Evolutionary conservation across 352 stramenopile species (phyloP), one percentile per base, ranked within the genome.

Genomic region (Phytopythium delawarense): DNA sequence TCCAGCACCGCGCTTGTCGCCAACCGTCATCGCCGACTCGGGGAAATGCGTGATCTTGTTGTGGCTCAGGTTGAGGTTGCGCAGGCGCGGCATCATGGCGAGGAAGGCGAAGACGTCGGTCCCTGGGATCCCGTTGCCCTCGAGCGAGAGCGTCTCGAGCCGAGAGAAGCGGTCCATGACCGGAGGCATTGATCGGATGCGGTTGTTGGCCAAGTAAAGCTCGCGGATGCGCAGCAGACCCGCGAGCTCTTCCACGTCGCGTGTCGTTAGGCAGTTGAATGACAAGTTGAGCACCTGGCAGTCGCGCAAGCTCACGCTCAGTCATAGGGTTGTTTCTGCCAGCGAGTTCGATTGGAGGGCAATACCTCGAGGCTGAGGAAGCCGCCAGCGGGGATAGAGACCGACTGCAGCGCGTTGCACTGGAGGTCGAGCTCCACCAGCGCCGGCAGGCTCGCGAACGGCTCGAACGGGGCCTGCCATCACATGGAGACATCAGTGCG

Each of bases 21-120:
- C 69, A 9, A 87, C 60, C 0, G 58, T 80, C 61, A 93, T 63
- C 1, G 76, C 82, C 25, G 76, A 78, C 75, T 93, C 82, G 4
- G 80, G 81, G 48, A 94, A 91, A 4, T 71, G 64, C 12, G 77
- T 84, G 61, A 94, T 71, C 53, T 87, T 89, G 70, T 94, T 94
- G 59, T 91, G 75, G 34, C 77, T 90, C n/a, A 94, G 40, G 50
- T 94, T 92, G 53, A 94, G 70, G 30, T 89, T 89, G 9, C 75
- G 75, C 16, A 94, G 65, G 0, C 81, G 78, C 4, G 84, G 84
- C 59, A 84, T 70, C 39, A 90, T 81, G 15, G 76, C 54, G 16
- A 94, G 68, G n/a, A 92, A 79, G 2, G 78, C 65, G 64, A 94
- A 92, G n/a, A 89, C 70, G 30, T 86, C 79, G 23, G 80, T 65